Evolutionary conservation across 2,329 filamentous ascomycete species (phyloP).

Genomic region (Sarocladium kiliense): DNA sequence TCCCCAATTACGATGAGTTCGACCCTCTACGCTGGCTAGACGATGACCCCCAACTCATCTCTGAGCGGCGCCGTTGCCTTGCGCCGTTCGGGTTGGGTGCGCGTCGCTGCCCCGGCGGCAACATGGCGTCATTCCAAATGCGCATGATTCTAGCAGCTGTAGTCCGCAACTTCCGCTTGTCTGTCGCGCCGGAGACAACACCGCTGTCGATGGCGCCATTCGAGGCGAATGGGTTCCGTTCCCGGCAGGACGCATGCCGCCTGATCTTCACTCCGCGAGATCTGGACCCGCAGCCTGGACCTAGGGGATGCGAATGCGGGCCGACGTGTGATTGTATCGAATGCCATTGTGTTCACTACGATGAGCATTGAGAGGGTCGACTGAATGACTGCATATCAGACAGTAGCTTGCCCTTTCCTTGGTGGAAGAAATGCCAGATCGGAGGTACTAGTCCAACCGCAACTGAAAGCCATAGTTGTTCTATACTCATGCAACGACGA

Average conservation of each 20-base stretch:
- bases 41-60: neutral
- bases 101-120: constrained; percentile 13
- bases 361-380: neutral
- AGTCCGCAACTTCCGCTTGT: constrained; percentile 10
- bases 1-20: constrained; percentile 15
- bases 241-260: constrained; percentile 12
- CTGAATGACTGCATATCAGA: too few species aligned
- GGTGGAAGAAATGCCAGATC: too few species aligned
- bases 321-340: neutral
- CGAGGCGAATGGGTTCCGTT: constrained; percentile 16
- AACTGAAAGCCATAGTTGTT: too few species aligned
- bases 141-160: constrained; percentile 13
- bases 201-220: constrained; percentile 14
- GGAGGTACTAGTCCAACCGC: too few species aligned
- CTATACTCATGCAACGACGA: too few species aligned
- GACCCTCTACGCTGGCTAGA: constrained; percentile 14
- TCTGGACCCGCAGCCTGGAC: neutral
- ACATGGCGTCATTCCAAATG: constrained; percentile 15
- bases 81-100: constrained; percentile 13
- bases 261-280: constrained; percentile 14
- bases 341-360: neutral
- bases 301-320: neutral
- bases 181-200: constrained; percentile 15
- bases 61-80: constrained; percentile 11
- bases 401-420: too few species aligned